phyloP scores from a whole-genome alignment of 257 asterid species.

The Cordia subcordata region DNA sequence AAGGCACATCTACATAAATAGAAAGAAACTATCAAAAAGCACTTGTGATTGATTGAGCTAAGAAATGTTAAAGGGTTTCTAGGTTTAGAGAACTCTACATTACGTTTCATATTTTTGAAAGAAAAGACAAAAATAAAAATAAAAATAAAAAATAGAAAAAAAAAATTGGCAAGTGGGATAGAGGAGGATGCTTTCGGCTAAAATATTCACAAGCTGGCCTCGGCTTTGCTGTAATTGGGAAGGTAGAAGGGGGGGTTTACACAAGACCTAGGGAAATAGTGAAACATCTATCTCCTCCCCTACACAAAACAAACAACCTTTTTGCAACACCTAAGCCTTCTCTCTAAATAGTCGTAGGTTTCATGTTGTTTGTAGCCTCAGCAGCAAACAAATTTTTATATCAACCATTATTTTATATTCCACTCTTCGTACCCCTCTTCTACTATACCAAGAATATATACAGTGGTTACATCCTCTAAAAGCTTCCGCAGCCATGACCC shows the following conservation, averaged over 20 bases:
- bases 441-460: conserved; percentile 2
- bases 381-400: neutral
- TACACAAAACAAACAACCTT: neutral
- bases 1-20: neutral
- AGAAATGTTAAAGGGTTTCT: too few relatives aligned
- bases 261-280: conserved; percentile 24
- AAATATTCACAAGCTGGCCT: conserved; percentile 25
- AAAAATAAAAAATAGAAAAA: too few relatives aligned
- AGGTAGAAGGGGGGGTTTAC: conserved; percentile 19
- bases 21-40: conserved; percentile 1
- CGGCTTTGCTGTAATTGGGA: conserved; percentile 40
- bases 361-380: conserved; percentile 10
- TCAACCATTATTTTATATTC: conserved; percentile 8
- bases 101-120: too few relatives aligned
- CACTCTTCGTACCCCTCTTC: conserved; percentile 8
- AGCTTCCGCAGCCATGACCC: neutral
- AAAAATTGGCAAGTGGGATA: neutral
- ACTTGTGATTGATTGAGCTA: neutral
- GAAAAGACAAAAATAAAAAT: too few relatives aligned
- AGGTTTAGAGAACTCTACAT: too few relatives aligned
- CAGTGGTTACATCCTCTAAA: neutral
- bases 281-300: neutral
- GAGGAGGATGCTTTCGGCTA: conserved; percentile 21
- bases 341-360: conserved; percentile 14
- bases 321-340: conserved; percentile 2